These are phyloP conservation scores for Trichomonas tenax DNA, from an alignment of 208 protist genomes.

Conservation along the genomic window DNA sequence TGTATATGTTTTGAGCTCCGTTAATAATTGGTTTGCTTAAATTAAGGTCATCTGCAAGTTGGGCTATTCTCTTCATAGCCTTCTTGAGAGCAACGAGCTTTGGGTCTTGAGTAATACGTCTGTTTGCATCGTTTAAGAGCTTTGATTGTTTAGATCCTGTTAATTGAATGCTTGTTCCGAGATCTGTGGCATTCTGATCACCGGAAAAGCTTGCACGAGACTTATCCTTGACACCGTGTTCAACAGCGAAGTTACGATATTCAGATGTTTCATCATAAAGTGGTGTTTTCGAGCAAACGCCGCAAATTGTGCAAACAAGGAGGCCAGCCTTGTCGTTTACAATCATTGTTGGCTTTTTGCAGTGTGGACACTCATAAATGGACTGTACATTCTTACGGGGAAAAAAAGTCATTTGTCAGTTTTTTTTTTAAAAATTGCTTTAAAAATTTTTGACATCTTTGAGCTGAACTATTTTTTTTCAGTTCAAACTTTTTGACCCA, in stretches of 20 bases:
- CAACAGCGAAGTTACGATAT: not conserved
- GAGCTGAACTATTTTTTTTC: no score
- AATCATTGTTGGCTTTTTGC: not conserved
- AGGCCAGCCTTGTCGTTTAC: not conserved
- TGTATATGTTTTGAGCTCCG: not conserved
- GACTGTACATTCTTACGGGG: no score
- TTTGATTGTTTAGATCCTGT: not conserved
- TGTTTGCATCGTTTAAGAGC: not conserved
- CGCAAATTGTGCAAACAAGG: not conserved
- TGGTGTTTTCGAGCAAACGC: not conserved
- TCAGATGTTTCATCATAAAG: slow-evolving; percentile 5
- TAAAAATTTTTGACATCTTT: no score
- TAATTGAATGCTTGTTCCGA: not conserved
- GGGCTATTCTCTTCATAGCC: not conserved
- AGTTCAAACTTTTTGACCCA: no score
- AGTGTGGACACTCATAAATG: not conserved
- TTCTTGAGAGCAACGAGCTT: not conserved
- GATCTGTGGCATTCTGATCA: not conserved
- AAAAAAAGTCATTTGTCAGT: no score
- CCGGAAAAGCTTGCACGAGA: not conserved
- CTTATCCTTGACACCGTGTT: slow-evolving; percentile 15
- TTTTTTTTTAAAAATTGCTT: no score
- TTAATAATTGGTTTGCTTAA: not conserved
- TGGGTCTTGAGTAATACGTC: not conserved
- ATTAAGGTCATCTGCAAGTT: not conserved